Evolutionary conservation across 2,329 filamentous ascomycete species (phyloP).

Genomic region (Colletotrichum cuscutae): DNA sequence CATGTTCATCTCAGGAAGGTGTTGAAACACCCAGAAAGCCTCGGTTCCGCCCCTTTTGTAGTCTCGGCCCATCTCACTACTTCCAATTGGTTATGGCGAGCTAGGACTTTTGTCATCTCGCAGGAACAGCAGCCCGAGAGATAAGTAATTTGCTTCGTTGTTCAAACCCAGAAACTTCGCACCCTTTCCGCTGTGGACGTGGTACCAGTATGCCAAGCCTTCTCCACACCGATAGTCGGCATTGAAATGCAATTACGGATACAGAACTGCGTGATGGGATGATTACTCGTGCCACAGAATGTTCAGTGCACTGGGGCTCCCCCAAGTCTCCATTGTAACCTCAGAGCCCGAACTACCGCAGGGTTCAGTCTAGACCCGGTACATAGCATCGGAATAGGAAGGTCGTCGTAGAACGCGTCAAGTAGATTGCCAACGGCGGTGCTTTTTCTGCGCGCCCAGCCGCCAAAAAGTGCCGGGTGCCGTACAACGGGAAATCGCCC

Average conservation of each 20-base stretch:
- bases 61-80: no score
- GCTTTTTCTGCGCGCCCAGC: constrained; percentile 6
- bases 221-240: background rate
- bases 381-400: constrained; percentile 24
- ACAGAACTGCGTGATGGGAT: background rate
- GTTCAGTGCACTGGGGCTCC: background rate
- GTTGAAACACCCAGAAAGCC: background rate
- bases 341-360: background rate
- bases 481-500: background rate
- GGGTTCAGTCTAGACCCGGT: constrained; percentile 12
- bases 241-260: background rate
- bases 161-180: background rate
- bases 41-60: background rate
- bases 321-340: background rate
- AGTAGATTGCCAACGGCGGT: background rate
- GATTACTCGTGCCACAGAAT: background rate
- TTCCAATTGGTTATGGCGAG: background rate
- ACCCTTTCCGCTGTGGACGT: no score
- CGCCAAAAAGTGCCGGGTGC: constrained; percentile 14
- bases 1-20: background rate
- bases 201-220: background rate
- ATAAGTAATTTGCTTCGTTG: background rate
- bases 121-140: background rate
- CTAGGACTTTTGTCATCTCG: background rate
- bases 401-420: background rate